Base-by-base conservation (phyloP, 495 filamentous ascomycete species). In the Penicillium arizonense region DNA sequence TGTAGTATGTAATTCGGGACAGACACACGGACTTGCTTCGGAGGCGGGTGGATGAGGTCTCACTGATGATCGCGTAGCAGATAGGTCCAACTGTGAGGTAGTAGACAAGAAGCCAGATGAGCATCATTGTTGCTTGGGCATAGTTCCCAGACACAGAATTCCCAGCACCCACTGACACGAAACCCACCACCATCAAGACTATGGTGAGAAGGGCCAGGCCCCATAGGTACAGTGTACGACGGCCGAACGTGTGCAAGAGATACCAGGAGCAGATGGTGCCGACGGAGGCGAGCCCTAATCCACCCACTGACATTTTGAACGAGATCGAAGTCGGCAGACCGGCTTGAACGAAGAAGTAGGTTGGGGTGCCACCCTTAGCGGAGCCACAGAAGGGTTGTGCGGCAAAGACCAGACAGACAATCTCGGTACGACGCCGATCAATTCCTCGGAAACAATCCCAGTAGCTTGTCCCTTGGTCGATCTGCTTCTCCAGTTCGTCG, bases 191-290 rank as follows among this genome's bases (percentile, higher is more conserved):
- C 34, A 78, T 37, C 14, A 84, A 69, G 12, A 76, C 55, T 14
- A 69, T 44, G 11, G 66, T 63, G 63, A 81, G 75, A 8, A 62
- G 33, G 24, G 63, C 35, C 55, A 76, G 66, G 7, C 83, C 82
- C n/a, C 57, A 58, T 24, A 83, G 65, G 52, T 82, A 81, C 24
- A 85, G 70, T 8, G 65, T 69, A 14, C 80, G 76, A 8, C 82
- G 70, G 5, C 82, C 82, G 28, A 75, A 55, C 7, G 53, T 21
- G 3, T 34, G 36, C 59, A 84, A 75, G 14, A 83, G 56, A 34
- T 77, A 73, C 80, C 79, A 83, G 14, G 77, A 78, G 0, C 68
- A 56, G 11, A 79, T 36, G 1, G 80, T 82, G 7, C 79, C 81
- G 3, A 82, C 55, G 34, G 78, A 70, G 12, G 75, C 80, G 3